These are phyloP conservation scores for Neolentinus lepideus DNA, from an alignment of 1,284 basidiomycete genomes.

Conservation along the genomic window DNA sequence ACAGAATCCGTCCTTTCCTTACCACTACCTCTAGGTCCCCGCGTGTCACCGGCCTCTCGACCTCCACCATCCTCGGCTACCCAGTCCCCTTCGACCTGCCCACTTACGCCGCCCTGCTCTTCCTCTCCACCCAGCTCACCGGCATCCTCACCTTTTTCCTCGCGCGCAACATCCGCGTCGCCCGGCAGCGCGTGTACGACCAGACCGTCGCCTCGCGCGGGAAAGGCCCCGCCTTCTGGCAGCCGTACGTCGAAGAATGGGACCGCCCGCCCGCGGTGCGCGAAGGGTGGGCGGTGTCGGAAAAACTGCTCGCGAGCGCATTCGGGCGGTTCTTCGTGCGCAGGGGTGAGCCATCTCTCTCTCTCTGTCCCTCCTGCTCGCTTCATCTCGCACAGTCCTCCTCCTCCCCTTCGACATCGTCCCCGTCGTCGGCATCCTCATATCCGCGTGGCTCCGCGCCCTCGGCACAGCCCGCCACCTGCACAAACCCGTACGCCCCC, in stretches of 20 bases:
- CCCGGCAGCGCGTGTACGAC: slow-evolving; percentile 70
- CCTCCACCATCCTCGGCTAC: slow-evolving; percentile 58
- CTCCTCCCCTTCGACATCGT: slow-evolving; percentile 64
- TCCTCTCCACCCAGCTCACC: slow-evolving; percentile 68
- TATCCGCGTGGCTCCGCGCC: slow-evolving; percentile 61
- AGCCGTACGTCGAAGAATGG: slow-evolving; percentile 86
- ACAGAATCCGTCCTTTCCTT: slow-evolving; percentile 8
- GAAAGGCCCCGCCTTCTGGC: slow-evolving; percentile 81
- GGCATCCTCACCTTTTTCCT: slow-evolving; percentile 76
- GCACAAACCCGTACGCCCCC: slow-evolving; percentile 51
- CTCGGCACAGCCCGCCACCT: slow-evolving; percentile 64
- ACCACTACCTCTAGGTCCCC: slow-evolving; percentile 39
- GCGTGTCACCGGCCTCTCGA: slow-evolving; percentile 55
- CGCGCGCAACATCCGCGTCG: slow-evolving; percentile 68
- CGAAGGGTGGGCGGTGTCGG: slow-evolving; percentile 23
- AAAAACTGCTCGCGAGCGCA: slow-evolving; percentile 38
- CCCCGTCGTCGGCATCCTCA: slow-evolving; percentile 62
- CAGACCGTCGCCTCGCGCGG: slow-evolving; percentile 76
- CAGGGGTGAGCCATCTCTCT: slow-evolving; percentile 29
- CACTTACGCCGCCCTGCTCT: slow-evolving; percentile 68
- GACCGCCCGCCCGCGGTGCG: slow-evolving; percentile 51
- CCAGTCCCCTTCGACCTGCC: slow-evolving; percentile 56
- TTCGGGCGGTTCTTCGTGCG: slow-evolving; percentile 44
- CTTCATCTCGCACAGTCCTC: slow-evolving; percentile 37
- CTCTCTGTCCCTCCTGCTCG: not conserved